phyloP scores from a whole-genome alignment of 768 basidiomycete species.

The Suillus weaverae region DNA sequence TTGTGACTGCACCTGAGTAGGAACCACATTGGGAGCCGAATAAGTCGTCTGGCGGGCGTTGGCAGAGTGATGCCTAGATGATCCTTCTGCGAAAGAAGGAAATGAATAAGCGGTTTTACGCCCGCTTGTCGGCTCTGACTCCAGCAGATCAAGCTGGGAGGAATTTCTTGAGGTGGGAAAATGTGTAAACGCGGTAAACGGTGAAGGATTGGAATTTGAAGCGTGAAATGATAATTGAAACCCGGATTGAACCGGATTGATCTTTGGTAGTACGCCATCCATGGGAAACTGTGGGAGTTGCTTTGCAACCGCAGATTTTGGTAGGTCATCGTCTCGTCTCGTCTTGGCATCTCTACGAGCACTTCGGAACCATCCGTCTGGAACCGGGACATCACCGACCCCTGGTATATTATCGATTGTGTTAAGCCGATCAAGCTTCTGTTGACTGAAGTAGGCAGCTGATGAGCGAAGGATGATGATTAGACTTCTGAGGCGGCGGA shows the following conservation, averaged over 20 bases:
- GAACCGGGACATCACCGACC: slow-evolving; percentile 64
- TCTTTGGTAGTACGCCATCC: slow-evolving; percentile 26
- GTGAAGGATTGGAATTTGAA: slow-evolving; percentile 16
- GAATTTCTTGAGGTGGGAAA: slow-evolving; percentile 32
- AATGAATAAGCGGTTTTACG: slow-evolving; percentile 33
- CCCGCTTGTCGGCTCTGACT: slow-evolving; percentile 17
- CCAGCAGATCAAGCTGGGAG: slow-evolving; percentile 25
- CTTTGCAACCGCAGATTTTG: slow-evolving; percentile 48
- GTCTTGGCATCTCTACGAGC: slow-evolving; percentile 66
- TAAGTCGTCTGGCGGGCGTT: slow-evolving; percentile 32
- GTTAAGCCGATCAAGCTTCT: slow-evolving; percentile 65
- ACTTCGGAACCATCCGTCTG: slow-evolving; percentile 78
- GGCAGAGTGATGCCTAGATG: slow-evolving; percentile 15
- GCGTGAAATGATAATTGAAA: slow-evolving; percentile 23
- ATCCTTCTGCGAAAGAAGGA: slow-evolving; percentile 27
- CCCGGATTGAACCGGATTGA: slow-evolving; percentile 14
- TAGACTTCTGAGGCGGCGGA: slow-evolving; percentile 20
- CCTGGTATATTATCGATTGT: slow-evolving; percentile 72
- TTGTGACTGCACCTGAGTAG: slow-evolving; percentile 12
- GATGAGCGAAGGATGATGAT: slow-evolving; percentile 18
- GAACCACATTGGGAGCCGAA: slow-evolving; percentile 31
- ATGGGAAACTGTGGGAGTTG: slow-evolving; percentile 34
- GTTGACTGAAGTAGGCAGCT: slow-evolving; percentile 88
- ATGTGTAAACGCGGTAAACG: slow-evolving; percentile 27
- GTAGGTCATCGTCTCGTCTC: slow-evolving; percentile 40